These are phyloP conservation scores for Lophiostoma macrostomum DNA, from an alignment of 495 filamentous ascomycete species.

Conservation along the genomic window DNA sequence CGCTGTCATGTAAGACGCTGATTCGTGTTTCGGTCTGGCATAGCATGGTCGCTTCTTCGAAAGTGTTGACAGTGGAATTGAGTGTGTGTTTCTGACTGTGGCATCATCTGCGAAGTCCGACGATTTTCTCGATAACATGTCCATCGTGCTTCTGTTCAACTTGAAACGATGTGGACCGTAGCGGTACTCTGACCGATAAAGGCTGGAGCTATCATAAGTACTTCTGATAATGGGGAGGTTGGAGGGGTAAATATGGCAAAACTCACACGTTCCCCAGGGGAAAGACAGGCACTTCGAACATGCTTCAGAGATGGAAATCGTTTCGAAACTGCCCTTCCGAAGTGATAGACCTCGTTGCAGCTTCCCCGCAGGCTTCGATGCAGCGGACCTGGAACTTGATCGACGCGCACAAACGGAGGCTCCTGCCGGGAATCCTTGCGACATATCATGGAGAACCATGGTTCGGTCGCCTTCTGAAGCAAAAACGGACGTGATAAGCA, in stretches of 20 bases:
- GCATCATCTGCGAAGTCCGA: slow-evolving; percentile 14
- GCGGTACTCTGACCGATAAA: slow-evolving; percentile 7
- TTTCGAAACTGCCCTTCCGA: slow-evolving; percentile 3
- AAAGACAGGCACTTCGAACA: slow-evolving; percentile 8
- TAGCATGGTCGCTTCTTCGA: slow-evolving; percentile 1
- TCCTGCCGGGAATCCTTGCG: background rate
- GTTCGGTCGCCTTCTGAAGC: background rate
- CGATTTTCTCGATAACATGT: slow-evolving; percentile 5
- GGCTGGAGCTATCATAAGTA: slow-evolving; percentile 15
- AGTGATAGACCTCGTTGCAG: background rate
- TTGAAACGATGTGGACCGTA: slow-evolving; percentile 19
- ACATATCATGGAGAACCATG: background rate
- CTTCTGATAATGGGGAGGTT: slow-evolving; percentile 1
- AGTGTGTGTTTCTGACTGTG: background rate
- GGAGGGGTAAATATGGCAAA: slow-evolving; percentile 15
- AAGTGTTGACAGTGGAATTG: background rate
- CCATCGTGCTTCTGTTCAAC: slow-evolving; percentile 22
- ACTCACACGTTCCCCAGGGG: slow-evolving; percentile 6
- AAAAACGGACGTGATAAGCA: background rate
- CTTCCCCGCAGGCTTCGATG: background rate
- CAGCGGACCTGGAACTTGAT: background rate
- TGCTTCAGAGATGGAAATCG: background rate
- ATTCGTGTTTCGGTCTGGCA: background rate
- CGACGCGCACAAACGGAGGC: slow-evolving; percentile 8
- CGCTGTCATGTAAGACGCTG: slow-evolving; percentile 6